Evolutionary conservation across 2,329 filamentous ascomycete species (phyloP), one percentile per base, ranked within the genome.

Genomic region (Colletotrichum sp.): DNA sequence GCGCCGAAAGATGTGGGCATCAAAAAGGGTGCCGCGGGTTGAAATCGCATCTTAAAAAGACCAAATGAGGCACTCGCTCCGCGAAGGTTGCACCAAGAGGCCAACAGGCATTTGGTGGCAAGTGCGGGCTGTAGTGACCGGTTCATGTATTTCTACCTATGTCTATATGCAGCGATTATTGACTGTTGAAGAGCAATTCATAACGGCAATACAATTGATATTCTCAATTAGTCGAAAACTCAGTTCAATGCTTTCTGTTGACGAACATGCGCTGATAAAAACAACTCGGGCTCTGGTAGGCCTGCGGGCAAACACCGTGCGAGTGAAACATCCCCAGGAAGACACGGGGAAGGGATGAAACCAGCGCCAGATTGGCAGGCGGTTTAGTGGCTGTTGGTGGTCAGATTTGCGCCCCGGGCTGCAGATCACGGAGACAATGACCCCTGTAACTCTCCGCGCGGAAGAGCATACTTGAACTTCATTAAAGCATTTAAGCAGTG

Each of bases 251-350:
- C 3, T 52, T 21, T 52, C 10, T 13, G 10, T 7, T 21, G 43
- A 52, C 43, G 43, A 52, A 7, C 10, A 13, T 13, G 43, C 43
- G 43, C 10, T 21, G 43, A 52, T 21, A n/a, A 21, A 52, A 21
- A 21, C 2, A 52, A 52, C 10, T 2, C n/a, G 6, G 38, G 38
- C 18, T n/a, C 9, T 10, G 18, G n/a, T 52, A 2, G 43, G n/a
- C 1, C 43, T 21, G 43, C 43, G 43, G 52, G 38, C 12, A 43
- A 72, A 72, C 69, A 72, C 73, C 21, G 62, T 72, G 38, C 26
- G 48, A 66, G 18, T 61, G 67, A 74, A 66, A 71, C 67, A 61
- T 30, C n/a, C 30, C 34, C 48, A 14, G 36, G n/a, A 62, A 59
- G 56, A 59, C 56, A 59, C 28, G n/a, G 21, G 36, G 36, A 62